phyloP scores from a whole-genome alignment of 2,329 filamentous ascomycete genomes.

The Arthrobotrys conoides region DNA sequence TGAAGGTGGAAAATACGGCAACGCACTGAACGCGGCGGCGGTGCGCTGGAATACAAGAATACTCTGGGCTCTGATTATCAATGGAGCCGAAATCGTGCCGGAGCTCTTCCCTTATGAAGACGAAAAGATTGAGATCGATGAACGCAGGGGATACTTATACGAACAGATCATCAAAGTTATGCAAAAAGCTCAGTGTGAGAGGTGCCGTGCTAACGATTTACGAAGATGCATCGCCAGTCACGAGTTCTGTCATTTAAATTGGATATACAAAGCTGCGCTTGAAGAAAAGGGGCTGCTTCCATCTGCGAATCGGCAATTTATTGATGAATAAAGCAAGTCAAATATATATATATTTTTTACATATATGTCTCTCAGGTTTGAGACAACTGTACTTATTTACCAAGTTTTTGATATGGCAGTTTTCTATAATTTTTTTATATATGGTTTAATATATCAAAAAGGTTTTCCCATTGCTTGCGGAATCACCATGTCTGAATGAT shows the following conservation, averaged over 20 bases:
- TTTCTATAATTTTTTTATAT: too few species aligned
- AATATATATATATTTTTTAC: background rate
- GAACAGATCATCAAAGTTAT: background rate
- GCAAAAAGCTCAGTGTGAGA: background rate
- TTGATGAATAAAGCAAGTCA: too few species aligned
- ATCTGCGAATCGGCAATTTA: too few species aligned
- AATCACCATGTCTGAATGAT: too few species aligned
- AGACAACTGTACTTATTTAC: too few species aligned
- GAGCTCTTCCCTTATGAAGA: background rate
- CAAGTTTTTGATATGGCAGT: background rate
- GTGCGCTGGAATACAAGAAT: too few species aligned
- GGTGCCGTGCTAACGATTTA: background rate
- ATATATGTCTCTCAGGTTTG: too few species aligned
- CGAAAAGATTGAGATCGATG: background rate
- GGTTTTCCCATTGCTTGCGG: too few species aligned
- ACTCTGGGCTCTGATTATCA: background rate
- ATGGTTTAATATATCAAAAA: too few species aligned
- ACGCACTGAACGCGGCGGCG: background rate
- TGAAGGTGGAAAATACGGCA: slow-evolving; percentile 29
- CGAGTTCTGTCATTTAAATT: background rate
- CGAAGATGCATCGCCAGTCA: background rate
- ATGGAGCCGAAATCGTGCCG: background rate
- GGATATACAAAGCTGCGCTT: background rate
- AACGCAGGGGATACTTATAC: background rate
- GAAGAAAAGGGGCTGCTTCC: too few species aligned